A percentile compares a stretch with the other conserved stretches of the same genome.
Conservation (phyloP, 1,284 basidiomycete species). For the Cutaneotrichosporon sp. region DNA sequence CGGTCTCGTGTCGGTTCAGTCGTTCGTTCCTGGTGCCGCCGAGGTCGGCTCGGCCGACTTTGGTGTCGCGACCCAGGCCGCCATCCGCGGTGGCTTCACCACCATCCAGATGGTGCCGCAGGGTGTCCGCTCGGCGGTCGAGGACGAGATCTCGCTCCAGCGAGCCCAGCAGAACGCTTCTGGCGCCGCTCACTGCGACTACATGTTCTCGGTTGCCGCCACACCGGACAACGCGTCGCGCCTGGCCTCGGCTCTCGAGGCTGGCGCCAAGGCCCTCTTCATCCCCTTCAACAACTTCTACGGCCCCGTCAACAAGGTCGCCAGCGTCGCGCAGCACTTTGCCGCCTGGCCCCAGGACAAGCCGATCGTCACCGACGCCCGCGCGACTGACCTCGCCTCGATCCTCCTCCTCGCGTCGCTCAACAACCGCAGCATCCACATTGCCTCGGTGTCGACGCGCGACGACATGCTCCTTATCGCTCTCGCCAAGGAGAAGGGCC, state of each 20-base stretch:
- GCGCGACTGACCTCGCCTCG: slow-evolving; percentile 87
- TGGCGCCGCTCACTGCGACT: slow-evolving; percentile 75
- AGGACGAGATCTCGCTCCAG: slow-evolving; percentile 68
- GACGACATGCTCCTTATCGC: slow-evolving; percentile 91
- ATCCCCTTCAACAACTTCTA: slow-evolving; percentile 70
- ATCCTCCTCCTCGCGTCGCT: slow-evolving; percentile 89
- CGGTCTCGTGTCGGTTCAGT: slow-evolving; percentile 82
- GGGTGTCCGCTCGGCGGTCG: slow-evolving; percentile 63
- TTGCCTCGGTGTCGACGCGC: slow-evolving; percentile 84
- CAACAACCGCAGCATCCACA: slow-evolving; percentile 83
- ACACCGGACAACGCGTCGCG: slow-evolving; percentile 65
- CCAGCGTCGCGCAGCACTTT: slow-evolving; percentile 78
- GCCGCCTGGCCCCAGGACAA: slow-evolving; percentile 87
- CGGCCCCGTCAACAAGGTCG: slow-evolving; percentile 58
- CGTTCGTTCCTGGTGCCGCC: slow-evolving; percentile 75
- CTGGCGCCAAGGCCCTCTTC: slow-evolving; percentile 78
- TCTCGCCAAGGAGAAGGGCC: slow-evolving; percentile 88
- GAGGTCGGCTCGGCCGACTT: slow-evolving; percentile 65
- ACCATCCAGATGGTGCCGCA: slow-evolving; percentile 74
- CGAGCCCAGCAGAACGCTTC: slow-evolving; percentile 65
- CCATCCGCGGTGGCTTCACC: slow-evolving; percentile 83
- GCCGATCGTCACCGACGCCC: slow-evolving; percentile 90
- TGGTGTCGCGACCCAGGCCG: slow-evolving; percentile 69
- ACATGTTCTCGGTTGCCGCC: slow-evolving; percentile 75
- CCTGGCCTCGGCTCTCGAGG: slow-evolving; percentile 69